Evolutionary conservation across 2,329 filamentous ascomycete genomes (phyloP), one percentile per base, ranked within the genome.

Genomic region (Teratosphaeria destructans): DNA sequence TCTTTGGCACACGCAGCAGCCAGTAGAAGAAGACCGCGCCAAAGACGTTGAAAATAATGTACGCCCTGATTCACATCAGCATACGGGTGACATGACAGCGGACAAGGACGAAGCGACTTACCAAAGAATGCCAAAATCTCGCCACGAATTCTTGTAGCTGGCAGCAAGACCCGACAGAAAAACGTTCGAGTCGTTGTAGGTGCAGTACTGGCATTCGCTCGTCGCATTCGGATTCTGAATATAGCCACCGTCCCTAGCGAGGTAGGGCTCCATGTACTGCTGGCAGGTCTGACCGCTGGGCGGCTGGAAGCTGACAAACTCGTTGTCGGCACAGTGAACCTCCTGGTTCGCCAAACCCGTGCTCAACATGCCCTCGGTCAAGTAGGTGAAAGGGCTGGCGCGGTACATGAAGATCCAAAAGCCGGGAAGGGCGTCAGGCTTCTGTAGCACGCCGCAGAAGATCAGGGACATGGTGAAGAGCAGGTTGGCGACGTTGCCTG

Each of bases 321-420:
- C 91, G 69, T 87, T 88, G 5, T 71, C 64, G 0, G 88, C 83
- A 72, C 91, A 96, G 0, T 71, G 65, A 35, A 93, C 84, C 0
- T 74, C 55, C 0, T 83, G 83, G 66, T 87, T 85, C 49, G 88
- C 87, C 5, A 95, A 76, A 3, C 83, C 89, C 0, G 82, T 82
- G 0, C 86, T 81, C 0, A 93, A 73, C 76, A 95, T 85, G 26
- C 85, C 88, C 10, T 82, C 81, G 29, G 93, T 83, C 16, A 94
- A 77, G 71, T 95, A 96, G 0, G 88, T 92, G 66, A 96, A 88
- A 0, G 91, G 66, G 0, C 86, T 90, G 55, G 91, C 76, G 54
- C 87, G 83, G 74, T 93, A 93, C 85, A 91, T 89, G 78, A 90
- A 90, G 56, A 58, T 60, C 88, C 89, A 93, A 79, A 92, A 91